These are phyloP conservation scores for Leccinellum albellum DNA, from an alignment of 768 basidiomycete genomes.

Conservation along the genomic window DNA sequence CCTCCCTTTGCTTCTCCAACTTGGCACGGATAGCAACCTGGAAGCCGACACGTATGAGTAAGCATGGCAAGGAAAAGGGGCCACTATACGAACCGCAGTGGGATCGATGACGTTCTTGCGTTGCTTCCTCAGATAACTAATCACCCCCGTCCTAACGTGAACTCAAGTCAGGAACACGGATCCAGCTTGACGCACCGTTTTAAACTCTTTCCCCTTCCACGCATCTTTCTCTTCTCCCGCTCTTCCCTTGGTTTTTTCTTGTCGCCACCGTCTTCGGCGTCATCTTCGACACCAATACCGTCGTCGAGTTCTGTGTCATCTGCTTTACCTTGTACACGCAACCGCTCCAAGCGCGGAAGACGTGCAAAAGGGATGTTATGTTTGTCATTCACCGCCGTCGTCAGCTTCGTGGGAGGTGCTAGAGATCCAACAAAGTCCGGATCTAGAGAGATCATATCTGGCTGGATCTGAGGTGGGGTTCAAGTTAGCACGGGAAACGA, in stretches of 20 bases:
- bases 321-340: constrained; percentile 64
- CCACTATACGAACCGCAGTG: constrained; percentile 45
- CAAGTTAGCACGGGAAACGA: neutral
- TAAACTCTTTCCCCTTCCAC: constrained; percentile 82
- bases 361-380: constrained; percentile 60
- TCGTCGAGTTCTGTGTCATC: constrained; percentile 57
- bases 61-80: neutral
- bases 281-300: constrained; percentile 32
- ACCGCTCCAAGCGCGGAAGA: constrained; percentile 67
- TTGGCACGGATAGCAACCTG: constrained; percentile 65
- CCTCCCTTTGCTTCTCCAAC: constrained; percentile 54
- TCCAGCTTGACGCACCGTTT: constrained; percentile 50
- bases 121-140: constrained; percentile 77
- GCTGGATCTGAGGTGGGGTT: constrained; percentile 59
- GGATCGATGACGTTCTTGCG: constrained; percentile 95
- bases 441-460: constrained; percentile 86
- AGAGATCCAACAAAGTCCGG: constrained; percentile 73
- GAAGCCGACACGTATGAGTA: neutral
- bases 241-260: constrained; percentile 22
- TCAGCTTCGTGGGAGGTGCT: constrained; percentile 55
- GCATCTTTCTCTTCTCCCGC: constrained; percentile 74
- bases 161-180: neutral
- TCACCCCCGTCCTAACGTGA: neutral
- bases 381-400: constrained; percentile 45
- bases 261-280: constrained; percentile 34